A percentile compares a stretch with the other conserved stretches of the same genome.
phyloP scores from a whole-genome alignment of 768 basidiomycete genomes.

The Tulasnella sp. region DNA sequence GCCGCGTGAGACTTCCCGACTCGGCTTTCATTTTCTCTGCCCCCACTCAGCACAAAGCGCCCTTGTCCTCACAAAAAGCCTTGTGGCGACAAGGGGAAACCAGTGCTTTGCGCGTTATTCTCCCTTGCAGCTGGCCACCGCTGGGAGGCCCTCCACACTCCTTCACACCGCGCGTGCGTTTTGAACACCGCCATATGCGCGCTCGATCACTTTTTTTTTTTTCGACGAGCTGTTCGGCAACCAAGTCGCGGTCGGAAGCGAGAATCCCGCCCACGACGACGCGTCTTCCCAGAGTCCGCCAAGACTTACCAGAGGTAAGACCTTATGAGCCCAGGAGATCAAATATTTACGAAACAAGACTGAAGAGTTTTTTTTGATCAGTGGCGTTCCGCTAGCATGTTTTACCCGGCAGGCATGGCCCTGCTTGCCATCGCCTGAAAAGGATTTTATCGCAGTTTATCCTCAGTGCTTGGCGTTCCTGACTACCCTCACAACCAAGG shows the following conservation, averaged over 20 bases:
- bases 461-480: too few species aligned
- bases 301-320: background rate
- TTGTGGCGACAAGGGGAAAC: background rate
- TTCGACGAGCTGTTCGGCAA: background rate
- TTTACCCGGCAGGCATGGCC: background rate
- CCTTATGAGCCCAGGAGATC: background rate
- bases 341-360: background rate
- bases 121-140: background rate
- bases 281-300: too few species aligned
- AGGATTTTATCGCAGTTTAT: too few species aligned
- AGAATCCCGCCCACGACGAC: background rate
- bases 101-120: background rate
- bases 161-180: too few species aligned
- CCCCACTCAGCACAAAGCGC: background rate
- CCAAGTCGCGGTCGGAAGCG: background rate
- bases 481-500: too few species aligned
- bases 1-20: slow-evolving; percentile 1
- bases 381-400: background rate
- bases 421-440: background rate
- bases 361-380: background rate
- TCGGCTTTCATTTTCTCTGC: background rate
- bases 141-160: too few species aligned
- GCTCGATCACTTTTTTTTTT: background rate
- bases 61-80: background rate
- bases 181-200: background rate